Evolutionary conservation across 2,329 filamentous ascomycete genomes (phyloP).

Genomic region (Arachnomyces sp.): DNA sequence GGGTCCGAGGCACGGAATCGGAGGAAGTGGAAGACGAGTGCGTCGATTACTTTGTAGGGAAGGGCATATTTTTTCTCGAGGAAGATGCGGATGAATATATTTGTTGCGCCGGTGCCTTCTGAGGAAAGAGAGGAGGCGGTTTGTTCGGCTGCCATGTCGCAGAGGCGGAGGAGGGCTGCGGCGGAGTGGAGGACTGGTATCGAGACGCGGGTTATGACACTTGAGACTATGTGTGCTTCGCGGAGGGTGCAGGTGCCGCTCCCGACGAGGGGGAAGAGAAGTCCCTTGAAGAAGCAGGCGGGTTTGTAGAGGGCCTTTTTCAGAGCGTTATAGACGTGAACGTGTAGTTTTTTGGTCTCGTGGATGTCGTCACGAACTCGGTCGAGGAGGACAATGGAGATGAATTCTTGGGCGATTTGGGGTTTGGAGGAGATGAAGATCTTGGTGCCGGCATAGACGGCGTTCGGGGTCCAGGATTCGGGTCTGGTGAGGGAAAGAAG

Average conservation of each 20-base stretch:
- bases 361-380: slow-evolving; percentile 89
- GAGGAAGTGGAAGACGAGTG: slow-evolving; percentile 92
- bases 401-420: slow-evolving; percentile 70
- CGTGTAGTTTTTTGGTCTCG: slow-evolving; percentile 89
- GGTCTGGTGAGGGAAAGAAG: slow-evolving; percentile 79
- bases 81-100: slow-evolving; percentile 88
- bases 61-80: slow-evolving; percentile 96
- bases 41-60: slow-evolving; percentile 89
- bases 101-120: slow-evolving; percentile 84
- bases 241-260: slow-evolving; percentile 83
- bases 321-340: slow-evolving; percentile 87
- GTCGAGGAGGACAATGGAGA: slow-evolving; percentile 79
- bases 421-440: slow-evolving; percentile 87
- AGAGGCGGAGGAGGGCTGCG: slow-evolving; percentile 81
- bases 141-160: slow-evolving; percentile 89
- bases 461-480: slow-evolving; percentile 69
- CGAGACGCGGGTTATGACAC: slow-evolving; percentile 74
- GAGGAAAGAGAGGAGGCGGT: slow-evolving; percentile 61
- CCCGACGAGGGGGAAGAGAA: slow-evolving; percentile 81
- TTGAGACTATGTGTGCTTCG: slow-evolving; percentile 86
- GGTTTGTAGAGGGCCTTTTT: slow-evolving; percentile 94
- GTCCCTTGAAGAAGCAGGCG: slow-evolving; percentile 91
- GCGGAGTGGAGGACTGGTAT: slow-evolving; percentile 89
- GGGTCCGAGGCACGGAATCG: slow-evolving; percentile 70
- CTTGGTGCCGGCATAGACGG: slow-evolving; percentile 79